These are phyloP conservation scores for Amanita subjunquillea DNA, from an alignment of 768 basidiomycete species.

Conservation along the genomic window DNA sequence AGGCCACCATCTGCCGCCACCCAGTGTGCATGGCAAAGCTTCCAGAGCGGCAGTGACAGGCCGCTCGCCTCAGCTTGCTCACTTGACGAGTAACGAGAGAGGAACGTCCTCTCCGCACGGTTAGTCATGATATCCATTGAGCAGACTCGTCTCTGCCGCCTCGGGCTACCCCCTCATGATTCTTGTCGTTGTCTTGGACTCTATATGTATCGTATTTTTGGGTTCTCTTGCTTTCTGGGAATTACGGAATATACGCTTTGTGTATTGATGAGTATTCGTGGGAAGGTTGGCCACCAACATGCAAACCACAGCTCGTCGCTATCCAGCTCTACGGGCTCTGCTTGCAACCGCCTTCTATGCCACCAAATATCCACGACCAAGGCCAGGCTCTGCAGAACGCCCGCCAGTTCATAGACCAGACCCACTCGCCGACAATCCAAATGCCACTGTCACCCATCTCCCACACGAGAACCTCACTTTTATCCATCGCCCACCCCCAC, in stretches of 20 bases:
- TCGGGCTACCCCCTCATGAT: background rate
- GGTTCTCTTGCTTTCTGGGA: conserved; percentile 5
- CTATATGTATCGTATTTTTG: conserved; percentile 1
- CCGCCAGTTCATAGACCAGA: conserved; percentile 52
- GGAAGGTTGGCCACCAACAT: no score
- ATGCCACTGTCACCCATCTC: conserved; percentile 39
- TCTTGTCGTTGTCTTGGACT: conserved; percentile 1
- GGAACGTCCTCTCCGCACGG: conserved; percentile 3
- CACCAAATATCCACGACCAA: conserved; percentile 36
- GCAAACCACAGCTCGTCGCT: no score
- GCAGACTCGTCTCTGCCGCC: conserved; percentile 23
- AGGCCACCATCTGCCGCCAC: conserved; percentile 10
- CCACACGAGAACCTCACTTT: conserved; percentile 57
- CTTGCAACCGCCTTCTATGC: conserved; percentile 16
- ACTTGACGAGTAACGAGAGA: conserved; percentile 1
- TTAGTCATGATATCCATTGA: conserved; percentile 20
- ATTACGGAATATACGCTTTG: background rate
- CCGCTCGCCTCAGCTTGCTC: background rate
- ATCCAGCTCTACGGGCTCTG: no score
- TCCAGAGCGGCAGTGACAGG: conserved; percentile 2
- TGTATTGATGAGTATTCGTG: background rate
- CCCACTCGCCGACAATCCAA: conserved; percentile 42
- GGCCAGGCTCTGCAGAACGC: conserved; percentile 39
- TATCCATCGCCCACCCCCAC: conserved; percentile 82
- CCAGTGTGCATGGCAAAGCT: conserved; percentile 13